Evolutionary conservation across 805 yeast genomes (phyloP).

Genomic region (Lipomyces chichibuensis): DNA sequence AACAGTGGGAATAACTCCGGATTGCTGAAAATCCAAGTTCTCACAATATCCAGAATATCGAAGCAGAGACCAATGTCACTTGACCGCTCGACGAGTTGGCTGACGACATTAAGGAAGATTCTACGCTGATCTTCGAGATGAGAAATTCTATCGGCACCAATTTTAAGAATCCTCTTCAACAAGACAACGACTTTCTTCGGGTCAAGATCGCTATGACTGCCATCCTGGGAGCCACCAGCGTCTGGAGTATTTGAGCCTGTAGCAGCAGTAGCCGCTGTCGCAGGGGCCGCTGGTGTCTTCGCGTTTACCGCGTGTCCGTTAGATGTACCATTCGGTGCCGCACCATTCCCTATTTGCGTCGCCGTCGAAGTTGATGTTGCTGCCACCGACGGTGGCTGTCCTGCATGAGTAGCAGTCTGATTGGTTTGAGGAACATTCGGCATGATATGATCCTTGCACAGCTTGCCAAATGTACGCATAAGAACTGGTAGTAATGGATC

Average conservation of each 20-base stretch:
- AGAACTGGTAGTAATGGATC: constrained; percentile 75
- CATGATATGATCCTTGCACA: constrained; percentile 83
- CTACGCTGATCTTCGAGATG: constrained; percentile 92
- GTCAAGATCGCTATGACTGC: constrained; percentile 58
- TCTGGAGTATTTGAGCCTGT: constrained; percentile 7
- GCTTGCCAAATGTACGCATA: constrained; percentile 84
- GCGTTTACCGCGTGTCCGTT: constrained; percentile 12
- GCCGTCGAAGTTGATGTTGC: constrained; percentile 20
- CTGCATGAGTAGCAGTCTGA: constrained; percentile 38
- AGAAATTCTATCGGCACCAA: constrained; percentile 79
- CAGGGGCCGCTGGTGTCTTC: constrained; percentile 30
- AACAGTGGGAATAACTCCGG: constrained; percentile 87
- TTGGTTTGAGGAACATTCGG: constrained; percentile 54
- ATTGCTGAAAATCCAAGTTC: constrained; percentile 86
- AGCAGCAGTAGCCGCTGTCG: constrained; percentile 16
- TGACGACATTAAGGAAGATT: constrained; percentile 79
- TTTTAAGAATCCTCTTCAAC: constrained; percentile 72
- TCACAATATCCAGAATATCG: constrained; percentile 74
- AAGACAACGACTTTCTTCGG: constrained; percentile 77
- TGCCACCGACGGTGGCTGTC: constrained; percentile 20
- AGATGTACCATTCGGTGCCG: constrained; percentile 13
- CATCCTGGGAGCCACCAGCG: constrained; percentile 6
- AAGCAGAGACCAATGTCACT: constrained; percentile 72
- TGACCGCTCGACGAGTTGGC: constrained; percentile 88
- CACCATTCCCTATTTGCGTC: constrained; percentile 11